Conservation (phyloP, 805 yeast genomes). For the Pichia cephalocereana region DNA sequence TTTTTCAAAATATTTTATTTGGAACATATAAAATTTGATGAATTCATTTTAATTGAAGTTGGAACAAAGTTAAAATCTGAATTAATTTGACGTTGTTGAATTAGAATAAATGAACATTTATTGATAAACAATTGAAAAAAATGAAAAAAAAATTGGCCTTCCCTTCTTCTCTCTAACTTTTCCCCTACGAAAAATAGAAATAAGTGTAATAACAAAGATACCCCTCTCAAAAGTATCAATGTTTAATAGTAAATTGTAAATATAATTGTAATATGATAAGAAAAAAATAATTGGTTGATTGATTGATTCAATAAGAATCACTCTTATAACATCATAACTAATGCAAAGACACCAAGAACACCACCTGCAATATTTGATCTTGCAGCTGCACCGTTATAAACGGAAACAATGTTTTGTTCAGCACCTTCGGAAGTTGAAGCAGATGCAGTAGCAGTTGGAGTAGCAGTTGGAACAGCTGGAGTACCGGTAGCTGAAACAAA, state of each 20-base stretch:
- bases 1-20: neutral
- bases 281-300: neutral
- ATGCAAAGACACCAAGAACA: slow-evolving; percentile 2
- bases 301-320: neutral
- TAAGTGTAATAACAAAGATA: neutral
- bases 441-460: neutral
- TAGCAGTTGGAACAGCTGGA: neutral
- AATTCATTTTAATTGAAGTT: slow-evolving; percentile 1
- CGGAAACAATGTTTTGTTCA: slow-evolving; percentile 3
- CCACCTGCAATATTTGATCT: slow-evolving; percentile 10
- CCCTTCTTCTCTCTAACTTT: slow-evolving; percentile 9
- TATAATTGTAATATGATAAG: neutral
- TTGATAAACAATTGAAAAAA: neutral
- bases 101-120: neutral
- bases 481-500: neutral
- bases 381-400: slow-evolving; percentile 13
- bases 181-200: neutral
- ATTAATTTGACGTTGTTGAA: neutral
- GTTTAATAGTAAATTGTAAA: neutral
- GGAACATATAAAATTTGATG: neutral
- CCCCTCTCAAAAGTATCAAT: slow-evolving; percentile 5
- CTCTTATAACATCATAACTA: slow-evolving; percentile 2
- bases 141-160: neutral
- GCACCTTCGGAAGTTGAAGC: slow-evolving; percentile 1
- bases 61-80: slow-evolving; percentile 3